Evolutionary conservation across 257 asterid species (phyloP), one percentile per base, ranked within the genome.

Genomic region (Solanum tarijense): DNA sequence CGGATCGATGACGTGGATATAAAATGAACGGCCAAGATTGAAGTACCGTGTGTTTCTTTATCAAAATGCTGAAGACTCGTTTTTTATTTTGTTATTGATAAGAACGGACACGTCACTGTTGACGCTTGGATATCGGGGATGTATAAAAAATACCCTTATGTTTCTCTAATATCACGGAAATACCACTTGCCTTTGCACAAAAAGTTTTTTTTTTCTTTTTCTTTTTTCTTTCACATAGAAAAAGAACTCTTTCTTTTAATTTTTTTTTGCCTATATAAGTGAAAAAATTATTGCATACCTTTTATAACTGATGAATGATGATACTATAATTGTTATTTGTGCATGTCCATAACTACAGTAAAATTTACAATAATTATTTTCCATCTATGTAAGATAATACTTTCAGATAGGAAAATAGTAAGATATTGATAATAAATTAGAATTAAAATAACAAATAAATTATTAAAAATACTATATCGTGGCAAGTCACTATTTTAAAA

Each of bases 1-100:
- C 9, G 95, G 98, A 96, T 94, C 85, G 92, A 82, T 94, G 99
- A 94, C 93, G 90, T 94, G 98, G 95, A 85, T 0, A 1, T 0
- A 0, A 0, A 76, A 86, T 88, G 69, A 46, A 92, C 95, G 97
- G 95, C 48, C 1, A 12, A 7, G 95, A 93, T 93, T 84, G 83
- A 38, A 12, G 83, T 87, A 90, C 39, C 27, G 89, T 96, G 98
- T 96, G 98, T 92, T 96, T 94, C 93, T 95, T 94, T 55, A 55
- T 7, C n/a, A 55, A 20, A 55, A 55, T 2, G 66, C 66, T 2
- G 7, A 7, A 6, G 11, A 55, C 23, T 52, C 21, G n/a, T 52
- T 88, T 43, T 48, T 84, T 78, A 89, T 76, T 39, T 76, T 35
- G 38, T 2, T 25, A 43, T 79, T 43, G 65, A 43, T 79, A 27